Evolutionary conservation across 345 rosid genomes (phyloP).

Genomic region (Turnera subulata): DNA sequence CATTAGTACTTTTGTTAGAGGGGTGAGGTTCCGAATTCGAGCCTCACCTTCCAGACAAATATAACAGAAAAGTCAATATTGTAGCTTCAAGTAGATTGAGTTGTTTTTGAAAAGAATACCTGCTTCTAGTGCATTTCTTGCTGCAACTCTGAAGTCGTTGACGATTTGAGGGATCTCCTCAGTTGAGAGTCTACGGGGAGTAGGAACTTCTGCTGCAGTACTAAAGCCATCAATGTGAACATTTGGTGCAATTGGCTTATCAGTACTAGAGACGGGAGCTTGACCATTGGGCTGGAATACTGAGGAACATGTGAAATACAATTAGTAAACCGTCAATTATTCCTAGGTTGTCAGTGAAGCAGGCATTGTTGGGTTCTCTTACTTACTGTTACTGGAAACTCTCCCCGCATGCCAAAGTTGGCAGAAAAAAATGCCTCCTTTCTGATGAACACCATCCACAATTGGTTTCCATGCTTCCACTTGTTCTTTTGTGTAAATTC

Average conservation of each 20-base stretch:
- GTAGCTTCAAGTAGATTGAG: no score
- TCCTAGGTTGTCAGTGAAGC: no score
- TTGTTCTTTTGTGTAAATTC: constrained; percentile 23
- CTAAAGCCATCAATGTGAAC: constrained; percentile 4
- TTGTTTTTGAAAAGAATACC: constrained; percentile 23
- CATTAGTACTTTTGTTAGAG: not conserved
- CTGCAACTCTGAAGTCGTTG: constrained; percentile 47
- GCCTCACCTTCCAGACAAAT: no score
- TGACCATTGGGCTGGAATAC: constrained; percentile 45
- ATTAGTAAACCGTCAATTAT: no score
- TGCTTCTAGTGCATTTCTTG: constrained; percentile 57
- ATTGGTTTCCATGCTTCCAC: constrained; percentile 26
- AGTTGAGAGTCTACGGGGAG: constrained; percentile 39
- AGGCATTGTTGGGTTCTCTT: not conserved
- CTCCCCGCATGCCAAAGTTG: constrained; percentile 31
- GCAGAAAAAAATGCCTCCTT: constrained; percentile 25
- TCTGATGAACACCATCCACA: constrained; percentile 20
- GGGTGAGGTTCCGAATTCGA: no score
- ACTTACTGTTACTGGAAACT: constrained; percentile 15
- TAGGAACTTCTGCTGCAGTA: constrained; percentile 21
- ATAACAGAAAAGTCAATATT: no score
- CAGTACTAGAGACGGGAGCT: constrained; percentile 13
- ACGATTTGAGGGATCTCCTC: constrained; percentile 39
- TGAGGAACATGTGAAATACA: constrained; percentile 23
- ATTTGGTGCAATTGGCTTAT: constrained; percentile 5